Evolutionary conservation across 2,329 filamentous ascomycete species (phyloP).

Genomic region (Beauveria varroae): DNA sequence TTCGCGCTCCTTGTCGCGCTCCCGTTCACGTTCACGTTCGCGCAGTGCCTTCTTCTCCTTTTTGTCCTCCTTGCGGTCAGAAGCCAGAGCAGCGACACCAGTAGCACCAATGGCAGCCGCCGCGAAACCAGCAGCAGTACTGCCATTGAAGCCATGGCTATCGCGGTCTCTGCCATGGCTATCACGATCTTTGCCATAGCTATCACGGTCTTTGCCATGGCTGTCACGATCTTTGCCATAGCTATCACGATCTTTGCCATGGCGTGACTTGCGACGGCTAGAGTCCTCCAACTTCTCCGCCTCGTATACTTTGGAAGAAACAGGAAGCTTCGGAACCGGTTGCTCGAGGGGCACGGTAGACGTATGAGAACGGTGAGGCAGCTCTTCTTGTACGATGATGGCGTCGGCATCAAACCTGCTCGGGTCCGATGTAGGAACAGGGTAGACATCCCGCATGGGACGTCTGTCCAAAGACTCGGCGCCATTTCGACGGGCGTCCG

Average conservation of each 20-base stretch:
- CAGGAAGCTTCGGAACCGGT: conserved; percentile 69
- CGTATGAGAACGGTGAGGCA: conserved; percentile 39
- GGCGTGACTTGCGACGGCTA: conserved; percentile 25
- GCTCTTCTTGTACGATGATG: conserved; percentile 28
- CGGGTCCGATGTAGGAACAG: conserved; percentile 60
- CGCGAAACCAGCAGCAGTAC: conserved; percentile 36
- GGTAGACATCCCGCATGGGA: conserved; percentile 55
- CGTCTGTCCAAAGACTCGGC: conserved; percentile 15
- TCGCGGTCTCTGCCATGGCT: neutral
- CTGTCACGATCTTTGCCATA: conserved; percentile 7
- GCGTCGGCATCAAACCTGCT: conserved; percentile 50
- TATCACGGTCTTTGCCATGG: no score
- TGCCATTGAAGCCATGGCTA: conserved; percentile 25
- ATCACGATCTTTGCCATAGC: neutral
- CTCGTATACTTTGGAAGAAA: conserved; percentile 62
- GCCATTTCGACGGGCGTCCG: conserved; percentile 19
- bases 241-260: conserved; percentile 13
- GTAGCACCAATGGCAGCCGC: conserved; percentile 43
- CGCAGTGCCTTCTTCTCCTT: conserved; percentile 15
- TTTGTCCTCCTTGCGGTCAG: conserved; percentile 19
- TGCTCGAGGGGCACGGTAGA: conserved; percentile 69
- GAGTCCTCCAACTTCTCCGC: conserved; percentile 33
- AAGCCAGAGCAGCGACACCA: conserved; percentile 30
- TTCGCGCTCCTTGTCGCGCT: conserved; percentile 13
- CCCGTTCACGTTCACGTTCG: conserved; percentile 14